Base-by-base conservation (phyloP, 2,329 filamentous ascomycete species). In the Nigrospora oryzae region DNA sequence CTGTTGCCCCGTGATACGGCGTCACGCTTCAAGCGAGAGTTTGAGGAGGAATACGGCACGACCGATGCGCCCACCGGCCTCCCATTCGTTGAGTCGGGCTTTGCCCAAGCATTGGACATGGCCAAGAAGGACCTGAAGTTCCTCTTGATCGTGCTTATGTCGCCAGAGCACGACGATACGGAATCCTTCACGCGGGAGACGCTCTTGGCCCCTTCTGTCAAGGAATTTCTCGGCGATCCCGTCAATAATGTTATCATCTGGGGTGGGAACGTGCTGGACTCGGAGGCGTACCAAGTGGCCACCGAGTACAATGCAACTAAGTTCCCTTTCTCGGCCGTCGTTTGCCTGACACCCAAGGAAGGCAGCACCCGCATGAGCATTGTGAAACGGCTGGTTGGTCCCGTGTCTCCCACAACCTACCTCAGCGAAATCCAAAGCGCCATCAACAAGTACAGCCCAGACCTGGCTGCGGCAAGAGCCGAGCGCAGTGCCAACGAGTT, bases 121-220 rank as follows among this genome's bases (percentile, higher is more conserved):
- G 89, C 91, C 6, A 96, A 97, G 69, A 83, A 82, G 53, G 89
- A 97, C 33, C 75, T 96, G 45, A 94, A 94, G 60, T 95, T 94
- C 60, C 71, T 98, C 13, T 67, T 97, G n/a, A 84, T 96, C 14
- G 70, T 97, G 5, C 75, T 98, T 14, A 69, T 95, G 43, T 94
- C 90, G 1, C 89, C 90, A 0, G 93, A 97, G 64, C 91, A 98
- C 63, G 93, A 98, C 58, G 89, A 97, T 55, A 97, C 87, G 1
- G 75, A 81, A 17, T 73, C 77, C 1, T 98, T 95, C 67, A 79
- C 90, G 48, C 79, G 79, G 36, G 84, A 95, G 23, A 96, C 89
- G 0, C 74, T 98, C 0, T 75, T 96, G 8, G 76, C 84, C 1
- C 77, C 79, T 1, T 83, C 90, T 37, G 82, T 96, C 3, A 73